Conservation (phyloP, 768 basidiomycete genomes). For the Lentinula guzmanii region DNA sequence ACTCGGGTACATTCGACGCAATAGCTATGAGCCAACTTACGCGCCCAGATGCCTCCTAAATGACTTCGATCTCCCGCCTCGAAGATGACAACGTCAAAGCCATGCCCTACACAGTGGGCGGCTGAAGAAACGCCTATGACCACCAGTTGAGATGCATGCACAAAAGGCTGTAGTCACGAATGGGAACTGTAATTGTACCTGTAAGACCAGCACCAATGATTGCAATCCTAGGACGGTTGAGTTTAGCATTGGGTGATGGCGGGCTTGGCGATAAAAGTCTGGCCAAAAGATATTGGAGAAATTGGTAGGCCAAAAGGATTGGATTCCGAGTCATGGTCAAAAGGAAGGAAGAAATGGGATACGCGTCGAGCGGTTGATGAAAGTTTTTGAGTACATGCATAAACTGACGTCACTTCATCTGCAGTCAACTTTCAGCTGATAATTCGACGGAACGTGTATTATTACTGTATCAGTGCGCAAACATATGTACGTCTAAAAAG, state of each 20-base stretch:
- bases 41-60: conserved; percentile 6
- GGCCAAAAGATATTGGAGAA: neutral
- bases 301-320: neutral
- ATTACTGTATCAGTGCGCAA: neutral
- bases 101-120: conserved; percentile 5
- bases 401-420: neutral
- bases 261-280: neutral
- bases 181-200: neutral
- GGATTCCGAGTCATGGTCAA: conserved; percentile 4
- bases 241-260: neutral
- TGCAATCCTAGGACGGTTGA: conserved; percentile 1
- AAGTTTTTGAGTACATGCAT: neutral
- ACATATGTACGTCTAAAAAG: conserved; percentile 44
- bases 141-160: neutral
- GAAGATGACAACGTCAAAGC: conserved; percentile 3
- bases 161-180: too few species aligned
- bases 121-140: neutral
- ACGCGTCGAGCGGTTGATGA: neutral
- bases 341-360: neutral
- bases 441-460: neutral
- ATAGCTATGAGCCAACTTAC: neutral
- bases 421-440: neutral
- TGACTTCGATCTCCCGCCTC: neutral
- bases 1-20: neutral
- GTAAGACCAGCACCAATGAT: conserved; percentile 1